These are phyloP conservation scores for Fusarium xyrophilum DNA, from an alignment of 2,329 filamentous ascomycete genomes.

Conservation along the genomic window DNA sequence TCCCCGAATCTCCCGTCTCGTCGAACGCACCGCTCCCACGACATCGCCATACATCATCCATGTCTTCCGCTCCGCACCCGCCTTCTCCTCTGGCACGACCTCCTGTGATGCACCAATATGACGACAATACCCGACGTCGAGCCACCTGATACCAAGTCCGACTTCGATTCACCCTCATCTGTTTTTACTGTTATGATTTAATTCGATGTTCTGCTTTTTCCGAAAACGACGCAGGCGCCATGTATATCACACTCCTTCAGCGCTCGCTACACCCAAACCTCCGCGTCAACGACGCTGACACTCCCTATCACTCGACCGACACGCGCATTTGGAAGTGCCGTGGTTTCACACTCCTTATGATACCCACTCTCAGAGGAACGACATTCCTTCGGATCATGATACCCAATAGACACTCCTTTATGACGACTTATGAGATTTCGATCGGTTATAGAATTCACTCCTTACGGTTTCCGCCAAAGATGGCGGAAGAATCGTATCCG, in stretches of 20 bases:
- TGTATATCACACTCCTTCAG: slow-evolving; percentile 49
- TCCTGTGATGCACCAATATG: slow-evolving; percentile 42
- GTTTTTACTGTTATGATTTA: slow-evolving; percentile 28
- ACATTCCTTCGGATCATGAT: slow-evolving; percentile 46
- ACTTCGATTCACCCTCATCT: slow-evolving; percentile 30
- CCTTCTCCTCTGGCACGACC: slow-evolving; percentile 47
- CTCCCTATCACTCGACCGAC: slow-evolving; percentile 38
- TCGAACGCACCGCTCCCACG: slow-evolving; percentile 47
- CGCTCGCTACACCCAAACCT: slow-evolving; percentile 44
- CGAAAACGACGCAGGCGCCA: slow-evolving; percentile 45
- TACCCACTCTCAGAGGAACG: slow-evolving; percentile 33
- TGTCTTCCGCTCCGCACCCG: slow-evolving; percentile 47
- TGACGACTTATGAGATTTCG: slow-evolving; percentile 47
- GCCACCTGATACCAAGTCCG: slow-evolving; percentile 36
- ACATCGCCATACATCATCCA: slow-evolving; percentile 49
- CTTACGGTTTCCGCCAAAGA: slow-evolving; percentile 51
- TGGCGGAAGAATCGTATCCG: slow-evolving; percentile 50
- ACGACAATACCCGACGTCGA: slow-evolving; percentile 49
- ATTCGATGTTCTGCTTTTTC: slow-evolving; percentile 31
- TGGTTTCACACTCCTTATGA: slow-evolving; percentile 46
- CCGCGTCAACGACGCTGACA: slow-evolving; percentile 45
- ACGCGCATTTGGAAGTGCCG: slow-evolving; percentile 41
- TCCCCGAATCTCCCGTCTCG: slow-evolving; percentile 54
- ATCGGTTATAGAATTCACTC: slow-evolving; percentile 54
- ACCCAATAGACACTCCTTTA: slow-evolving; percentile 49